Evolutionary conservation across 805 yeast species (phyloP).

Genomic region (Candida tallmaniae): DNA sequence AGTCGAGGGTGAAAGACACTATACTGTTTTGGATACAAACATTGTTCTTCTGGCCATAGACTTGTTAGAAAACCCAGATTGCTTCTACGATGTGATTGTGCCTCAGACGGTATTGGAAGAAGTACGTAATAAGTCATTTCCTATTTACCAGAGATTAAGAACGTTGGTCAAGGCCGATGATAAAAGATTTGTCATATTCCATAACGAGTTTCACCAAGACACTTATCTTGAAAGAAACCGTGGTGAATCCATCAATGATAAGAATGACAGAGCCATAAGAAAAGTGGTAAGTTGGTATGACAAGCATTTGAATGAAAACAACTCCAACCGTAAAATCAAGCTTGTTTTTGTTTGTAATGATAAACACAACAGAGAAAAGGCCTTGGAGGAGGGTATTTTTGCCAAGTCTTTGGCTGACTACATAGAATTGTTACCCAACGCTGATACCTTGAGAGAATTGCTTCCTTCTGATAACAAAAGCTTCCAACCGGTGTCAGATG

Average conservation of each 20-base stretch:
- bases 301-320: slow-evolving; percentile 48
- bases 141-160: slow-evolving; percentile 81
- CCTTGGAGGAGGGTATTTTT: slow-evolving; percentile 49
- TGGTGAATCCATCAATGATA: slow-evolving; percentile 77
- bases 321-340: slow-evolving; percentile 33
- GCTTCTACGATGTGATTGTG: slow-evolving; percentile 85
- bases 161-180: slow-evolving; percentile 68
- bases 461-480: slow-evolving; percentile 44
- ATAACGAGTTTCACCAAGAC: slow-evolving; percentile 79
- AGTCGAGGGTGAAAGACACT: slow-evolving; percentile 59
- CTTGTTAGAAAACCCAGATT: slow-evolving; percentile 68
- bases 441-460: slow-evolving; percentile 71
- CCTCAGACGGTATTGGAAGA: slow-evolving; percentile 96
- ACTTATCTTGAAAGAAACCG: slow-evolving; percentile 61
- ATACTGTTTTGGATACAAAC: slow-evolving; percentile 82
- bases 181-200: slow-evolving; percentile 86
- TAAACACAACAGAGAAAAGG: slow-evolving; percentile 54
- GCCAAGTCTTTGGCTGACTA: slow-evolving; percentile 65
- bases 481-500: slow-evolving; percentile 25
- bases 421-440: slow-evolving; percentile 62
- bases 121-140: slow-evolving; percentile 80
- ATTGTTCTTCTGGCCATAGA: slow-evolving; percentile 87
- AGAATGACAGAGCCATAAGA: slow-evolving; percentile 89
- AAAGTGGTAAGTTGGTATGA: slow-evolving; percentile 68
- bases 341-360: slow-evolving; percentile 75